phyloP scores from a whole-genome alignment of 441 rosid species.

The Jatropha podagrica region DNA sequence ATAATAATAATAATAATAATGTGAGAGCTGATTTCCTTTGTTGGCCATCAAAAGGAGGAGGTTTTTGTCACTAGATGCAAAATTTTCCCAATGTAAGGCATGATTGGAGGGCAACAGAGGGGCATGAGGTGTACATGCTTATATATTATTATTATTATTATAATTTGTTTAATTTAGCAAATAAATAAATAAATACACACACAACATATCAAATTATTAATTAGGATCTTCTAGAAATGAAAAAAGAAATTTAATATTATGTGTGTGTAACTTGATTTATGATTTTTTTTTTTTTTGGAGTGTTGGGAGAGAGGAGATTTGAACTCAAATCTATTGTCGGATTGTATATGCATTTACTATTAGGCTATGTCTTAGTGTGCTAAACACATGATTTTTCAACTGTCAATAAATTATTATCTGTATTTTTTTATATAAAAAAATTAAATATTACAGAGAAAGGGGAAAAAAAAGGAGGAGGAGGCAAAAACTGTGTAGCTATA shows the following conservation, averaged over 20 bases:
- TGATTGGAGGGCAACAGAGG: slow-evolving; percentile 33
- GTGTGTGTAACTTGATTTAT: not conserved
- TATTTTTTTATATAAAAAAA: not conserved
- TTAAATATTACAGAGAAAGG: too few relatives aligned
- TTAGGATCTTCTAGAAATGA: slow-evolving; percentile 4
- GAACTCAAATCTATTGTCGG: too few relatives aligned
- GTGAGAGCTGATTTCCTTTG: not conserved
- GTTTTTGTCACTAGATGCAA: slow-evolving; percentile 12
- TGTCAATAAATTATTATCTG: not conserved
- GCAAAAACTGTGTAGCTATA: slow-evolving; percentile 2
- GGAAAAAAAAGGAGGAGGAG: not conserved
- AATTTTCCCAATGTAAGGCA: slow-evolving; percentile 25
- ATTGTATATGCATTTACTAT: too few relatives aligned
- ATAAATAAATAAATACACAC: not conserved
- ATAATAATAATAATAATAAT: too few relatives aligned
- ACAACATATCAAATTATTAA: not conserved
- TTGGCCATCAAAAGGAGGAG: not conserved
- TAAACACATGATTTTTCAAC: slow-evolving; percentile 3
- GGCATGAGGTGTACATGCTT: slow-evolving; percentile 27
- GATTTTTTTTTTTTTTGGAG: too few relatives aligned
- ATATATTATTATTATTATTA: too few relatives aligned
- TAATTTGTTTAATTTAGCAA: not conserved
- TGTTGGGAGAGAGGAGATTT: too few relatives aligned
- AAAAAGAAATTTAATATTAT: not conserved
- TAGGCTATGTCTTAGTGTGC: too few relatives aligned